A percentile compares a stretch with the other conserved stretches of the same genome.
Conservation (phyloP, 495 filamentous ascomycete species). For the Penicillium psychrofluorescens region DNA sequence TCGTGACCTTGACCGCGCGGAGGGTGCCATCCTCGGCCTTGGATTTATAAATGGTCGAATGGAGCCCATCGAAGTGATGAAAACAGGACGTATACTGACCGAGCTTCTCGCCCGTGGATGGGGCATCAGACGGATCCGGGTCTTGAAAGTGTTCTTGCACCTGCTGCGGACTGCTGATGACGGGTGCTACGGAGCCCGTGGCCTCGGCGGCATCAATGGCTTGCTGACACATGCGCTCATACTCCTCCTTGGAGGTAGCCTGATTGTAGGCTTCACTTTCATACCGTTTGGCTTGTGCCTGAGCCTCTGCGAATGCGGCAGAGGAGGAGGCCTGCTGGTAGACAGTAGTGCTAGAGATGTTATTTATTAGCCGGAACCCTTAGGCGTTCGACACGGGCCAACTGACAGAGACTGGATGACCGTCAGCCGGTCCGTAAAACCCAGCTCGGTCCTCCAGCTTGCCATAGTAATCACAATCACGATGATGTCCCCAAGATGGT, state of each 20-base stretch:
- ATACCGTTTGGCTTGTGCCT: conserved; percentile 28
- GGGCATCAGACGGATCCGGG: not conserved
- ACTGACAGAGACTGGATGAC: conserved; percentile 41
- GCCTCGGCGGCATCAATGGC: conserved; percentile 32
- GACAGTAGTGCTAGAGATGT: conserved; percentile 32
- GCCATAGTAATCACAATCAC: conserved; percentile 16
- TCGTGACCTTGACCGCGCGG: conserved; percentile 83
- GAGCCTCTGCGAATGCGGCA: conserved; percentile 32
- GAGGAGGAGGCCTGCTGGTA: conserved; percentile 33
- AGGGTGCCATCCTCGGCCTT: conserved; percentile 24
- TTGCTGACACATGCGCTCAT: conserved; percentile 35
- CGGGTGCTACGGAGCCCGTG: conserved; percentile 8
- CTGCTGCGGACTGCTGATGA: conserved; percentile 12
- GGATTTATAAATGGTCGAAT: conserved; percentile 74
- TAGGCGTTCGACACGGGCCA: not conserved
- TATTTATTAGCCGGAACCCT: conserved; percentile 6
- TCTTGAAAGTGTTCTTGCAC: conserved; percentile 5
- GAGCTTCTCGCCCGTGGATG: conserved; percentile 42
- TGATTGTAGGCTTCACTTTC: conserved; percentile 35
- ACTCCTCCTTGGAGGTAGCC: conserved; percentile 40
- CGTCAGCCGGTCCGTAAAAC: conserved; percentile 46
- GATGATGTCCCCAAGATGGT: no score
- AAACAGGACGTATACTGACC: conserved; percentile 65
- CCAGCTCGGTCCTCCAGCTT: conserved; percentile 32
- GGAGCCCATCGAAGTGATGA: conserved; percentile 67